Percentiles rank a stretch among this genome's conserved stretches.
Evolutionary conservation across 352 stramenopile species (phyloP).

Genomic region (Plasmopara halstedii): DNA sequence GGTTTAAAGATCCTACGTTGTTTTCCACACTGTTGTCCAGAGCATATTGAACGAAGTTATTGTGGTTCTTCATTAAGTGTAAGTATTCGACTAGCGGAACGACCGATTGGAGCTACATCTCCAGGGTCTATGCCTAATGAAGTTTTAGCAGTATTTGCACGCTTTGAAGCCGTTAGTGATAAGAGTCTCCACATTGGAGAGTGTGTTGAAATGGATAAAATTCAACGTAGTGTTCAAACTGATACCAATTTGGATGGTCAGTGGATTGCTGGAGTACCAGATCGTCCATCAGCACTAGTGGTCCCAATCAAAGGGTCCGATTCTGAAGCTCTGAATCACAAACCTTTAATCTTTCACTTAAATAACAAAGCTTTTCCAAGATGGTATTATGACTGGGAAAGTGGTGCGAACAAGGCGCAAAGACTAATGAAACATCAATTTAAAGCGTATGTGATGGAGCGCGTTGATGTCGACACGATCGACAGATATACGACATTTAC

Average conservation of each 20-base stretch:
- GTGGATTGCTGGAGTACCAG: slow-evolving; percentile 47
- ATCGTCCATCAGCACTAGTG: slow-evolving; percentile 31
- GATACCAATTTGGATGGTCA: slow-evolving; percentile 49
- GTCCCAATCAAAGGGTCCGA: slow-evolving; percentile 4
- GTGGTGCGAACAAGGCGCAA: slow-evolving; percentile 57
- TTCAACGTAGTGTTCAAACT: slow-evolving; percentile 28
- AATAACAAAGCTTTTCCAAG: slow-evolving; percentile 36
- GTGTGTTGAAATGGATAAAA: slow-evolving; percentile 32
- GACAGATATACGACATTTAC: slow-evolving; percentile 22
- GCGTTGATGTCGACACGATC: slow-evolving; percentile 26
- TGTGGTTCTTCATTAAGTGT: slow-evolving; percentile 54
- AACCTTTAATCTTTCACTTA: slow-evolving; percentile 40
- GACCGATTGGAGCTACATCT: slow-evolving; percentile 3
- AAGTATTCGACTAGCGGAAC: slow-evolving; percentile 19
- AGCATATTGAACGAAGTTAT: slow-evolving; percentile 69
- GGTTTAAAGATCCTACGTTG: slow-evolving; percentile 61
- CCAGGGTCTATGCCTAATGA: slow-evolving; percentile 8
- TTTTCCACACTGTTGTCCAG: slow-evolving; percentile 68
- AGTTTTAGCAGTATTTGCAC: slow-evolving; percentile 22
- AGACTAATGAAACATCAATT: slow-evolving; percentile 64
- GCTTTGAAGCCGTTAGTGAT: slow-evolving; percentile 31
- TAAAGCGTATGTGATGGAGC: slow-evolving; percentile 47
- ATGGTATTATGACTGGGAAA: slow-evolving; percentile 78
- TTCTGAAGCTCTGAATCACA: slow-evolving; percentile 8
- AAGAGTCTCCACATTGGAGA: slow-evolving; percentile 34